Conservation (phyloP, 192 early-diverging fungal species). For the Blastocladiella britannica region DNA sequence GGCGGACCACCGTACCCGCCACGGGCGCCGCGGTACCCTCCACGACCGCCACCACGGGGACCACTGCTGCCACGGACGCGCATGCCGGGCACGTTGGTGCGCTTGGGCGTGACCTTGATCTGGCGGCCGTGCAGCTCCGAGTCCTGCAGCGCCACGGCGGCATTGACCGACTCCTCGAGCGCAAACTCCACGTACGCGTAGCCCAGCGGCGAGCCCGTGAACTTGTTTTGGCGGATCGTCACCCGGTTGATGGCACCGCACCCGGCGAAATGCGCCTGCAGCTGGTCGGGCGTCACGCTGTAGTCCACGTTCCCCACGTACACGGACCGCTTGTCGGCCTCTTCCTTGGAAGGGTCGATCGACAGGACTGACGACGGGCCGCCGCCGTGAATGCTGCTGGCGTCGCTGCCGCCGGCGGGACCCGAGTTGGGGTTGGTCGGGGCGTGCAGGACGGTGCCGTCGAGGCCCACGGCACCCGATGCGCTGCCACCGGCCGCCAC, state of each 20-base stretch:
- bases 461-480: too few species aligned
- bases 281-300: conserved; percentile 73
- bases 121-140: conserved; percentile 68
- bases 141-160: conserved; percentile 72
- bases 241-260: conserved; percentile 93
- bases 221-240: conserved; percentile 87
- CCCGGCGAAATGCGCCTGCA: conserved; percentile 83
- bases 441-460: too few species aligned
- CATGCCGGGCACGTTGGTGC: conserved; percentile 85
- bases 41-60: conserved; percentile 44
- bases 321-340: conserved; percentile 66
- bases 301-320: conserved; percentile 97
- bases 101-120: conserved; percentile 74
- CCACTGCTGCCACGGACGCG: conserved; percentile 49
- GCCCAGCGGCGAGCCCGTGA: conserved; percentile 72
- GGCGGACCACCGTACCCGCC: conserved; percentile 8
- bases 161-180: conserved; percentile 49
- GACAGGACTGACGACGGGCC: too few species aligned
- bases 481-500: conserved; percentile 59
- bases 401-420: background rate
- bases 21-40: conserved; percentile 45
- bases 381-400: background rate
- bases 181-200: conserved; percentile 97
- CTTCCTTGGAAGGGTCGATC: too few species aligned
- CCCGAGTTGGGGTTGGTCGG: conserved; percentile 24